These are phyloP conservation scores for Candida broadrunensis DNA, from an alignment of 805 yeast genomes.

Conservation along the genomic window DNA sequence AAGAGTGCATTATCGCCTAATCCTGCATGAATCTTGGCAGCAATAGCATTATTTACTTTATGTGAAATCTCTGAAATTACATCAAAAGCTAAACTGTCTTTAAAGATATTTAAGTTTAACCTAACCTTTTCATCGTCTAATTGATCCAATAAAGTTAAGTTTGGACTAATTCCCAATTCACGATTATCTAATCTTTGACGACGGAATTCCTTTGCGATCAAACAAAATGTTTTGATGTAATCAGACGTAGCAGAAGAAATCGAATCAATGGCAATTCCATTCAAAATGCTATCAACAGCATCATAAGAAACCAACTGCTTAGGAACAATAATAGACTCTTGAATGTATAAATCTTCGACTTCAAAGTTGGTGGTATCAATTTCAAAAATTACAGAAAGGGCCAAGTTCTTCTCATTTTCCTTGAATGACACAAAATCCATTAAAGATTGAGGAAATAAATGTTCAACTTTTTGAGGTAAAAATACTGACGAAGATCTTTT, in stretches of 20 bases:
- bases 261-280: conserved; percentile 18
- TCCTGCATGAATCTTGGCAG: conserved; percentile 69
- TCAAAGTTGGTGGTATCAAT: conserved; percentile 71
- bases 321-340: conserved; percentile 69
- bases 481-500: conserved; percentile 88
- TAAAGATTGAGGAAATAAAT: conserved; percentile 66
- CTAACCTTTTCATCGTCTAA: conserved; percentile 82
- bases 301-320: conserved; percentile 52
- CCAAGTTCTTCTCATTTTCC: conserved; percentile 57
- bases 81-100: conserved; percentile 52
- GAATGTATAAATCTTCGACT: conserved; percentile 73
- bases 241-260: conserved; percentile 58
- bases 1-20: conserved; percentile 80
- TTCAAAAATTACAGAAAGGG: conserved; percentile 76
- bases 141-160: conserved; percentile 68
- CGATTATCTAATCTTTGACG: conserved; percentile 60
- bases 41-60: conserved; percentile 81
- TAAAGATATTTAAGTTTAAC: conserved; percentile 69
- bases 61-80: conserved; percentile 73
- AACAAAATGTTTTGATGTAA: conserved; percentile 59
- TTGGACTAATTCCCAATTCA: conserved; percentile 45
- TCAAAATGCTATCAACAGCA: conserved; percentile 52
- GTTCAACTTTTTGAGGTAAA: conserved; percentile 70
- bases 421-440: conserved; percentile 60
- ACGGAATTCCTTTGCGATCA: conserved; percentile 67